These are phyloP conservation scores for Blumeria hordei DNA, from an alignment of 2,329 filamentous ascomycete genomes.

Conservation along the genomic window DNA sequence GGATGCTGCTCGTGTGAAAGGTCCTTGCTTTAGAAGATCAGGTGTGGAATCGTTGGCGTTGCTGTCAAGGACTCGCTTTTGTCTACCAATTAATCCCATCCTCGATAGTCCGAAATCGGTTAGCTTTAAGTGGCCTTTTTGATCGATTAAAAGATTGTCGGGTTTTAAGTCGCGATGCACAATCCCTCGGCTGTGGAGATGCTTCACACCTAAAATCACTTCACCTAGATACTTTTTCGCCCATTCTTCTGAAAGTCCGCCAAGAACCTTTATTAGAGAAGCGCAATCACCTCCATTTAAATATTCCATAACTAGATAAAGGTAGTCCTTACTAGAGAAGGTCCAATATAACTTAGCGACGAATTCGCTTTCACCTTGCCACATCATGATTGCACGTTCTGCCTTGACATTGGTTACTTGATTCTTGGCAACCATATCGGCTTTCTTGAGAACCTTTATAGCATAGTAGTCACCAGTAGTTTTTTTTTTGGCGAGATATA, in stretches of 20 bases:
- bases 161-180: constrained; percentile 94
- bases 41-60: constrained; percentile 61
- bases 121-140: constrained; percentile 85
- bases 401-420: constrained; percentile 98
- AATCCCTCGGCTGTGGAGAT: constrained; percentile 81
- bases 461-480: constrained; percentile 95
- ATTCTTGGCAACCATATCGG: constrained; percentile 99
- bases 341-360: constrained; percentile 99
- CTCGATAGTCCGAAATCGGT: constrained; percentile 94
- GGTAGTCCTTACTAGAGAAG: constrained; percentile 95
- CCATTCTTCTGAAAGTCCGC: constrained; percentile 88
- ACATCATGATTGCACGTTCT: constrained; percentile 99
- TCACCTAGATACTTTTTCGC: constrained; percentile 93
- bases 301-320: constrained; percentile 98
- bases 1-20: constrained; percentile 67
- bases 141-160: constrained; percentile 90
- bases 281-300: constrained; percentile 94
- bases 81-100: constrained; percentile 89
- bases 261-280: constrained; percentile 82
- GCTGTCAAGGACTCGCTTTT: constrained; percentile 74
- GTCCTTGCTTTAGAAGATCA: constrained; percentile 76
- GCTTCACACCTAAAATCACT: constrained; percentile 88
- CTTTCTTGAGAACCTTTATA: constrained; percentile 95
- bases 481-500: constrained; percentile 96
- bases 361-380: constrained; percentile 97